Conservation (phyloP, 768 basidiomycete genomes). For the Boletus vermiculosoides region DNA sequence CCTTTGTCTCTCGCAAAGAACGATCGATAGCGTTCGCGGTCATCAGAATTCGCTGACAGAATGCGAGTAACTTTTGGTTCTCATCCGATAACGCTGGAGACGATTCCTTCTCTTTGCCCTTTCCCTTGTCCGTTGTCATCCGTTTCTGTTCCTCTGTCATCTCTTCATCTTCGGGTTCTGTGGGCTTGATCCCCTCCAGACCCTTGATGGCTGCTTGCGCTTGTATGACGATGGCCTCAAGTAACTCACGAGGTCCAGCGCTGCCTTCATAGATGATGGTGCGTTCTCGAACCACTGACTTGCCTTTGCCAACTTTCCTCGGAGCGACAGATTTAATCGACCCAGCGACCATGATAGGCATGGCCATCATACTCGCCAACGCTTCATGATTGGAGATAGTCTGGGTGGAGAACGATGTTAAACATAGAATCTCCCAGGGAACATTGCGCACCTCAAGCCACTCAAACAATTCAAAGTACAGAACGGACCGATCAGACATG, state of each 20-base stretch:
- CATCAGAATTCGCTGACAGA: conserved; percentile 82
- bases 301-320: conserved; percentile 48
- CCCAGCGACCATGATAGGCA: conserved; percentile 89
- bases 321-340: conserved; percentile 63
- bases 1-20: conserved; percentile 86
- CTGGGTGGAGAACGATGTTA: conserved; percentile 39
- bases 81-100: conserved; percentile 56
- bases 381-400: conserved; percentile 93
- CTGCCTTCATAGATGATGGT: conserved; percentile 89
- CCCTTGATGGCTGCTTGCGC: conserved; percentile 91
- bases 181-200: conserved; percentile 60
- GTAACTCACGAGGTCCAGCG: conserved; percentile 83
- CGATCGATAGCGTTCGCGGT: conserved; percentile 86
- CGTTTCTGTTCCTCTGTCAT: conserved; percentile 91
- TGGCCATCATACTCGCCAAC: conserved; percentile 92
- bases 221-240: conserved; percentile 91
- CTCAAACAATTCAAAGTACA: conserved; percentile 88
- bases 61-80: conserved; percentile 71
- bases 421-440: neutral
- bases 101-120: conserved; percentile 52
- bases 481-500: conserved; percentile 82
- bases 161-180: conserved; percentile 52
- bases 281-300: conserved; percentile 67
- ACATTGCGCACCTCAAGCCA: conserved; percentile 76
- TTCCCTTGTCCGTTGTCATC: conserved; percentile 69